A percentile compares a stretch with the other conserved stretches of the same genome.
Conservation (phyloP, 2,329 filamentous ascomycete genomes). For the Fusarium sambucinum region DNA sequence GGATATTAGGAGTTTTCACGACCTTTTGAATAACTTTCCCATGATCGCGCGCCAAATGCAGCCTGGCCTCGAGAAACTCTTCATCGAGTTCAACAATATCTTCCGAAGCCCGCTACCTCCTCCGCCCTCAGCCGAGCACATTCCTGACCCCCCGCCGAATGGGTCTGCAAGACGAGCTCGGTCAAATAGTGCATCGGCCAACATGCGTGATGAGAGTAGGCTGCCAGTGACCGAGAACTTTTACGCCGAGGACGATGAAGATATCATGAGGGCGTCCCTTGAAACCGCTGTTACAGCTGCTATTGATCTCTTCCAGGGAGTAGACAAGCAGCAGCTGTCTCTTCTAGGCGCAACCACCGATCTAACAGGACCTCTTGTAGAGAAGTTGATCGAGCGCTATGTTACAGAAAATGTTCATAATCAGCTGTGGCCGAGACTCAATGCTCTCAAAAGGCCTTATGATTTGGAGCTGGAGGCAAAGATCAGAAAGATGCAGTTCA, state of each 20-base stretch:
- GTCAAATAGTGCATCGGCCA: constrained; percentile 61
- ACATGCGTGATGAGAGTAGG: constrained; percentile 51
- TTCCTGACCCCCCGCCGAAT: constrained; percentile 69
- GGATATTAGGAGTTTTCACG: constrained; percentile 89
- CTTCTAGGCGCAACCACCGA: constrained; percentile 93
- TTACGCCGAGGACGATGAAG: constrained; percentile 90
- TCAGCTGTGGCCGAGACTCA: constrained; percentile 85
- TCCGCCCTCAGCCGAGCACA: constrained; percentile 71
- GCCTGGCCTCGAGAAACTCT: constrained; percentile 86
- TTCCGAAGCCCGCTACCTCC: constrained; percentile 87
- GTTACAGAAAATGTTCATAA: constrained; percentile 93
- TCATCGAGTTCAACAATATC: constrained; percentile 87
- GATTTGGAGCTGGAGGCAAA: constrained; percentile 90
- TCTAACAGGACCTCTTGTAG: constrained; percentile 89
- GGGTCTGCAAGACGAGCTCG: constrained; percentile 69
- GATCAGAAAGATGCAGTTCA: constrained; percentile 90
- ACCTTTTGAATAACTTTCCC: constrained; percentile 90
- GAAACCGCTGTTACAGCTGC: constrained; percentile 93
- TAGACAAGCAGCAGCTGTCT: constrained; percentile 95
- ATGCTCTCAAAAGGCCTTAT: constrained; percentile 80
- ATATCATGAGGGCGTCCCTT: constrained; percentile 86
- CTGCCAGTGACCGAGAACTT: constrained; percentile 71
- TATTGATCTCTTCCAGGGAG: constrained; percentile 94
- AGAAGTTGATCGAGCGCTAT: constrained; percentile 94
- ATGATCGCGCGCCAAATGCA: constrained; percentile 98